Conservation (phyloP, 2,329 filamentous ascomycete species). For the Emydomyces testavorans region DNA sequence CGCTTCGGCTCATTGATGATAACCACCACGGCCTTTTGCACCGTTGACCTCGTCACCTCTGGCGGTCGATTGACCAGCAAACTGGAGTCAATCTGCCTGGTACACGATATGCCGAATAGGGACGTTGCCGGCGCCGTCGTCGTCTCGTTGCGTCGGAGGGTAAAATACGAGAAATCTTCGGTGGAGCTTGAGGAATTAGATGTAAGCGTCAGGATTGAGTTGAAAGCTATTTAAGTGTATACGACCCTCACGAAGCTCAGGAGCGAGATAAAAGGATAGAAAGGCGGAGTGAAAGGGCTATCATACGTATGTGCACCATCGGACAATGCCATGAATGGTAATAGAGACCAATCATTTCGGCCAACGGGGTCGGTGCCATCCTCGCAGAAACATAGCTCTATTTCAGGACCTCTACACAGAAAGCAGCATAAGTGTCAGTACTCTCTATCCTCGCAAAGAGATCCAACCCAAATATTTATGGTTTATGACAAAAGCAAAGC, state of each 20-base stretch:
- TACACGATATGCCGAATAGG: slow-evolving; percentile 92
- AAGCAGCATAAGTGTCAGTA: neutral
- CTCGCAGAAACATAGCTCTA: slow-evolving; percentile 80
- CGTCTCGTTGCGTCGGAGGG: slow-evolving; percentile 52
- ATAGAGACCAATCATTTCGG: slow-evolving; percentile 78
- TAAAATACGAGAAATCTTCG: slow-evolving; percentile 99
- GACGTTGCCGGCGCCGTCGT: slow-evolving; percentile 52
- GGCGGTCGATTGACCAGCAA: slow-evolving; percentile 64
- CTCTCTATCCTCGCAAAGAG: neutral
- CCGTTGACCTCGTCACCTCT: slow-evolving; percentile 92
- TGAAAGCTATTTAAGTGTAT: neutral
- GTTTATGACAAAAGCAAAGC: neutral
- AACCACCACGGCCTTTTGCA: slow-evolving; percentile 95
- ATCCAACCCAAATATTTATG: neutral
- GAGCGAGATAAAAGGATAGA: neutral
- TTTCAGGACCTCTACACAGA: slow-evolving; percentile 62
- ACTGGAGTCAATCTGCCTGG: slow-evolving; percentile 73
- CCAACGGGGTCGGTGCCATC: slow-evolving; percentile 65
- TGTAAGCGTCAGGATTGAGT: neutral
- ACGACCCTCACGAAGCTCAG: neutral
- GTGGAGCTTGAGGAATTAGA: slow-evolving; percentile 47
- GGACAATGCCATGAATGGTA: slow-evolving; percentile 93
- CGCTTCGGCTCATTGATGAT: slow-evolving; percentile 82
- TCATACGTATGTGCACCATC: slow-evolving; percentile 83
- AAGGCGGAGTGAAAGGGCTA: slow-evolving; percentile 8